These are phyloP conservation scores for Akanthomyces muscarius DNA, from an alignment of 2,329 filamentous ascomycete genomes.

Conservation along the genomic window DNA sequence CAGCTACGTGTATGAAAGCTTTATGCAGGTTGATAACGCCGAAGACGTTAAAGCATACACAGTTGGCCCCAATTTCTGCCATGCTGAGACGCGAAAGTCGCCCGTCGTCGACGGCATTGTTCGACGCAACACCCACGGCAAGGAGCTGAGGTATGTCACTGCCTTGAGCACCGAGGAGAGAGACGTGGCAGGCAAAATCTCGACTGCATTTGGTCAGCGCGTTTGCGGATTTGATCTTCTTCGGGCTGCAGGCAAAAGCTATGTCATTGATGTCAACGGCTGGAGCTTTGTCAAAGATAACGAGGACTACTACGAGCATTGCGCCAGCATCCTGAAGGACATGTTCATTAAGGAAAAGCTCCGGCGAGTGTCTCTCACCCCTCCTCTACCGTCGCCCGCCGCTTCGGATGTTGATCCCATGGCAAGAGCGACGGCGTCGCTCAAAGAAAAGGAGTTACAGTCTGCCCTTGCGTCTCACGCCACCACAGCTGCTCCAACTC, in stretches of 20 bases:
- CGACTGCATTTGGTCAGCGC: slow-evolving; percentile 84
- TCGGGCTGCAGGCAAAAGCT: slow-evolving; percentile 83
- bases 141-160: slow-evolving; percentile 94
- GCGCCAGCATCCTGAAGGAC: slow-evolving; percentile 77
- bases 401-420: slow-evolving; percentile 43
- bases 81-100: slow-evolving; percentile 95
- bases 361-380: slow-evolving; percentile 57
- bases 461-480: slow-evolving; percentile 14
- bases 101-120: slow-evolving; percentile 96
- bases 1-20: slow-evolving; percentile 96
- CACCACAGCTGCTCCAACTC: slow-evolving; percentile 2
- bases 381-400: slow-evolving; percentile 48
- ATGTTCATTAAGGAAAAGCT: slow-evolving; percentile 81
- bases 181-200: slow-evolving; percentile 83
- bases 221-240: slow-evolving; percentile 96
- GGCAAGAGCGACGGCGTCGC: slow-evolving; percentile 25
- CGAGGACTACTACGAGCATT: slow-evolving; percentile 95
- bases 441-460: slow-evolving; percentile 39
- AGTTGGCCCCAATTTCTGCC: slow-evolving; percentile 87
- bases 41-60: slow-evolving; percentile 99
- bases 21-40: slow-evolving; percentile 92
- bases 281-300: slow-evolving; percentile 99
- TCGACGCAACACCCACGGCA: slow-evolving; percentile 92
- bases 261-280: slow-evolving; percentile 97
- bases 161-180: slow-evolving; percentile 75